Evolutionary conservation across 2,329 filamentous ascomycete genomes (phyloP).

Genomic region (Amauroascus niger): DNA sequence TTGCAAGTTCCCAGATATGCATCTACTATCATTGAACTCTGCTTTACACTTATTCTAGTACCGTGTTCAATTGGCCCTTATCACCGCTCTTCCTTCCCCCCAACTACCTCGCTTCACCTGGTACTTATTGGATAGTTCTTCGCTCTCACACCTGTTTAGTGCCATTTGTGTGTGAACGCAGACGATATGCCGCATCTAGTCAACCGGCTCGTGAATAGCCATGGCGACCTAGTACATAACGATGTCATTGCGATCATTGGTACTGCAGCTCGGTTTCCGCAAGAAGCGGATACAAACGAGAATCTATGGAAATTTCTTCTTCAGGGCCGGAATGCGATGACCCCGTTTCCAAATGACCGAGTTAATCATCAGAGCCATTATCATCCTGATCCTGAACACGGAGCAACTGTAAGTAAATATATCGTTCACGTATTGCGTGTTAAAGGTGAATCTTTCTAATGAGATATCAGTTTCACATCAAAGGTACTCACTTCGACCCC

Average conservation of each 20-base stretch:
- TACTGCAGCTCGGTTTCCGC: conserved; percentile 25
- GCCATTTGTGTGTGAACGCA: neutral
- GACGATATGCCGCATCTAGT: neutral
- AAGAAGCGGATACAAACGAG: conserved; percentile 27
- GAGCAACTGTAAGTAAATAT: conserved; percentile 23
- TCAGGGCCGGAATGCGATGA: conserved; percentile 24
- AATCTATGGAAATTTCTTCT: conserved; percentile 29
- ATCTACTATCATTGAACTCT: neutral
- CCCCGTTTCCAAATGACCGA: conserved; percentile 29
- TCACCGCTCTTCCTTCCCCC: neutral
- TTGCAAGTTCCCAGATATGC: neutral
- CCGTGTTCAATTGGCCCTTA: neutral
- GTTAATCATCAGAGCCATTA: conserved; percentile 30
- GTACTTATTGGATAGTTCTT: neutral
- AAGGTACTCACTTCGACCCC: neutral
- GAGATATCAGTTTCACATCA: conserved; percentile 10
- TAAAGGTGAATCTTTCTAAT: neutral
- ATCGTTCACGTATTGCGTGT: too few relatives aligned
- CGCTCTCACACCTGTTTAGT: too few relatives aligned
- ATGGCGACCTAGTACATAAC: neutral
- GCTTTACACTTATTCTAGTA: neutral
- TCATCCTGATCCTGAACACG: conserved; percentile 31
- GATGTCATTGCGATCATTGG: conserved; percentile 30
- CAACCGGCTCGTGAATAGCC: neutral
- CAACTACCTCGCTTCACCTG: neutral